Conservation (phyloP, 2,329 filamentous ascomycete genomes). For the Claviceps sp. region DNA sequence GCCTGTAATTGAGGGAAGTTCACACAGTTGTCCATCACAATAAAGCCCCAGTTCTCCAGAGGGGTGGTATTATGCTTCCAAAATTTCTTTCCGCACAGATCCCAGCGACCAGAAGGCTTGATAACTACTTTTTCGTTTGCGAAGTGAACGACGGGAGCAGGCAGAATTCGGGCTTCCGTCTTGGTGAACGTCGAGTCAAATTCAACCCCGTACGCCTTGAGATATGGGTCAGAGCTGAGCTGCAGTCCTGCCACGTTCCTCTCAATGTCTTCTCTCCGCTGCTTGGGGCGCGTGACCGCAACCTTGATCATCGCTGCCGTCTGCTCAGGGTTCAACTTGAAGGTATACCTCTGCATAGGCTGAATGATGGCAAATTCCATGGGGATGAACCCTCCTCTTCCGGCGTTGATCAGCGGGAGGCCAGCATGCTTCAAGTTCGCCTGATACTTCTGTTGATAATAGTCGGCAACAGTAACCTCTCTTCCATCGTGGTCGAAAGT, state of each 20-base stretch:
- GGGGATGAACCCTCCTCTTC: slow-evolving; percentile 41
- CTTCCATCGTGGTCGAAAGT: slow-evolving; percentile 41
- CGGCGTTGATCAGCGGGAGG: slow-evolving; percentile 46
- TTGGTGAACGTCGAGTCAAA: slow-evolving; percentile 51
- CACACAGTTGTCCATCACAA: slow-evolving; percentile 45
- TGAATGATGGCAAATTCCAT: slow-evolving; percentile 45
- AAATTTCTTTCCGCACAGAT: slow-evolving; percentile 69
- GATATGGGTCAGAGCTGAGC: slow-evolving; percentile 56
- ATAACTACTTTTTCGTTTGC: slow-evolving; percentile 44
- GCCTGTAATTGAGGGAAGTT: slow-evolving; percentile 20
- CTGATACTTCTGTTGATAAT: slow-evolving; percentile 43
- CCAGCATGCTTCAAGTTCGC: slow-evolving; percentile 30
- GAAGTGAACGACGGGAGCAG: slow-evolving; percentile 59
- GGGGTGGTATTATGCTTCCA: slow-evolving; percentile 45
- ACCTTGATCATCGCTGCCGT: slow-evolving; percentile 86
- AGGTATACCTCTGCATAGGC: slow-evolving; percentile 46
- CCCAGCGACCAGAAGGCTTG: slow-evolving; percentile 65
- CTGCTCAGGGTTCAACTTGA: slow-evolving; percentile 48
- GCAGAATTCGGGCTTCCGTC: slow-evolving; percentile 58
- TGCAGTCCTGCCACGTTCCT: slow-evolving; percentile 42
- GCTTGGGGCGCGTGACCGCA: slow-evolving; percentile 62
- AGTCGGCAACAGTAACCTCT: slow-evolving; percentile 33
- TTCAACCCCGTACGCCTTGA: slow-evolving; percentile 60
- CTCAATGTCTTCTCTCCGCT: slow-evolving; percentile 54
- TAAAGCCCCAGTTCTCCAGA: slow-evolving; percentile 63